phyloP scores from a whole-genome alignment of 352 stramenopile genomes.

The Phytophthora syringae region DNA sequence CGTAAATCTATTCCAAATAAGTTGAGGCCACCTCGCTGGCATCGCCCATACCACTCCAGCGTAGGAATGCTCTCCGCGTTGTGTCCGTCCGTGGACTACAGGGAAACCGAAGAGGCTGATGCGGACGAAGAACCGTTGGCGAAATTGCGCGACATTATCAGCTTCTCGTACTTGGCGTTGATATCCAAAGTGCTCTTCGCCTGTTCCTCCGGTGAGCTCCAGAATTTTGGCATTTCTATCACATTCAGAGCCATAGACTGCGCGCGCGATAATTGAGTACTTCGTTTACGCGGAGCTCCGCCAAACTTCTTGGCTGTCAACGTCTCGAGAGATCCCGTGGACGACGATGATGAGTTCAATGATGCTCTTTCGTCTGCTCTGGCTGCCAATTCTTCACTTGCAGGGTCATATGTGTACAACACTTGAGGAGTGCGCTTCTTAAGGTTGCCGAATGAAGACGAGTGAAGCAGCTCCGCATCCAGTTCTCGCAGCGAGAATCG shows the following conservation, averaged over 20 bases:
- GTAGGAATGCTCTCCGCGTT: background rate
- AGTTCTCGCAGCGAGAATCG: conserved; percentile 57
- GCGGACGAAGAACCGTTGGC: conserved; percentile 29
- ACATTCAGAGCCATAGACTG: conserved; percentile 51
- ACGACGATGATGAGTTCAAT: conserved; percentile 20
- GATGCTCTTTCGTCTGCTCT: conserved; percentile 30
- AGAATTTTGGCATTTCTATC: conserved; percentile 50
- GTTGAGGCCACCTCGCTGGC: background rate
- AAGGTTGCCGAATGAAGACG: conserved; percentile 28
- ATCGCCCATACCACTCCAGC: background rate
- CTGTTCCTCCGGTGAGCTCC: conserved; percentile 47
- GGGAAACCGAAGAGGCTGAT: conserved; percentile 28
- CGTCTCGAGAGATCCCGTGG: conserved; percentile 3
- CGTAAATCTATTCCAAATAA: conserved; percentile 3
- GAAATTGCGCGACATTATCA: conserved; percentile 39
- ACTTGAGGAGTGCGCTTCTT: conserved; percentile 36
- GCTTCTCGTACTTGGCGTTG: conserved; percentile 52
- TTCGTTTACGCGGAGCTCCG: conserved; percentile 14
- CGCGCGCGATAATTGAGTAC: conserved; percentile 23
- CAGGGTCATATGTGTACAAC: conserved; percentile 41
- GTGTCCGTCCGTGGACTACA: conserved; percentile 17
- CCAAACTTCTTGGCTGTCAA: conserved; percentile 16
- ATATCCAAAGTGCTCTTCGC: conserved; percentile 40
- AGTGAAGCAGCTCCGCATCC: conserved; percentile 26
- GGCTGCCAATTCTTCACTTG: conserved; percentile 31